Base-by-base conservation (phyloP, 2,329 filamentous ascomycete genomes). In the Penicillium decumbens region DNA sequence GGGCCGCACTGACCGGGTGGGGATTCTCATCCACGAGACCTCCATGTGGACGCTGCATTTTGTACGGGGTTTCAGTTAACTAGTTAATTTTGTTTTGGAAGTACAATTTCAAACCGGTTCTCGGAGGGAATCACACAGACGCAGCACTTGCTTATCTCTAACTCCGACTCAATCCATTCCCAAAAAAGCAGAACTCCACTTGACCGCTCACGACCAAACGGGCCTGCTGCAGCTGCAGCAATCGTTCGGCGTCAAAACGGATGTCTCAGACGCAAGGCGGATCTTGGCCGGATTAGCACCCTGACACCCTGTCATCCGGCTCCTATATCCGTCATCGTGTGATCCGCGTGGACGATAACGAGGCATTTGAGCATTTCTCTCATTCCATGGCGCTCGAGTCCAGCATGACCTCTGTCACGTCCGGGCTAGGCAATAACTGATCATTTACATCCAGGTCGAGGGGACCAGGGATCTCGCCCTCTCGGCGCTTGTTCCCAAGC, bases 1-100 rank as follows among this genome's bases (percentile, higher is more conserved):
- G 43, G 41, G 25, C 40, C 40, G 40, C 40, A 42, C 40, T 30
- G 41, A 49, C 33, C 24, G 20, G 25, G 47, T 18, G 35, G 41
- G 33, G 46, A 30, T 25, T 37, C 30, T 32, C 56, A 41, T 48
- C 57, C 56, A 60, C 56, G 56, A 60, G 57, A 58, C 56, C 51
- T 56, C 57, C 57, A 59, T 59, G 56, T 59, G 56, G 40, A 47
- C 20, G 28, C 29, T 35, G 25, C 43, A 29, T 35, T 42, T 18
- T 28, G n/a, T 42, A 29, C 7, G 13, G 38, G n/a, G 38, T 40
- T 15, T 40, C 38, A 27, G 12, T 1, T 40, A 23, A 40, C 1
- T 23, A 23, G 4, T 23, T 23, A 23, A 3, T 4, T 23, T 4
- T 40, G 28, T 29, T 10, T 29, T 12, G 28, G 10, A 29, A 3